Evolutionary conservation across 1,139 yeast species (phyloP), one percentile per base, ranked within the genome.

Genomic region (Hemisphaericaspora subhashii): DNA sequence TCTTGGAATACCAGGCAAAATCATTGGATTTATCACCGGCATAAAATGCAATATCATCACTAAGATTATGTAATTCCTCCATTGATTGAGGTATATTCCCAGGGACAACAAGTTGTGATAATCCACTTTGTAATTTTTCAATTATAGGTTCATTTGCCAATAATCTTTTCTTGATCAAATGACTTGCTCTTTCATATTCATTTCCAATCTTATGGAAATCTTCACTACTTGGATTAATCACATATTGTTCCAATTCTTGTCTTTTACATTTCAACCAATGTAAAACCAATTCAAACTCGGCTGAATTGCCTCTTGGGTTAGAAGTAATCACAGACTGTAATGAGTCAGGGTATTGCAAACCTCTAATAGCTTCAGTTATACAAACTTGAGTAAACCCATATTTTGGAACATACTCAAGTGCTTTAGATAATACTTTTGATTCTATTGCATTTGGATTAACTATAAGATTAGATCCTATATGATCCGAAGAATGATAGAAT

Each of bases 1-100:
- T 71, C 57, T 89, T 86, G n/a, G 95, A 69, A 59, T 92, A 92
- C 98, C 98, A 92, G 3, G 87, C 83, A 59, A 86, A 83, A 59
- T 88, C 96, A 44, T 83, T 78, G n/a, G 94, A 79, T 39, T 71
- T 64, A 56, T 90, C 97, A 3, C 90, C 94, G 0, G 95, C 81
- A 51, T 80, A 80, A 60, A 66, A 88, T 38, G 88, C 79, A 46
- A 92, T 72, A 56, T 92, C 98, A 60, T 92, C 97, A 13, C 89
- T 74, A 39, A 90, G 72, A 39, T 77, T 74, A 52, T 83, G 86
- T 44, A 92, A 73, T 55, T 88, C 95, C 25, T 74, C 77, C 34
- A 85, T 45, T 0, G 88, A 74, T 23, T 53, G 51, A 3, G 67
- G 51, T 26, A 80, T 39, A 52, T 81, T 80, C 38, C 65, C 63